These are phyloP conservation scores for Hypoxylon rubiginosum DNA, from an alignment of 2,329 filamentous ascomycete species.

Conservation along the genomic window DNA sequence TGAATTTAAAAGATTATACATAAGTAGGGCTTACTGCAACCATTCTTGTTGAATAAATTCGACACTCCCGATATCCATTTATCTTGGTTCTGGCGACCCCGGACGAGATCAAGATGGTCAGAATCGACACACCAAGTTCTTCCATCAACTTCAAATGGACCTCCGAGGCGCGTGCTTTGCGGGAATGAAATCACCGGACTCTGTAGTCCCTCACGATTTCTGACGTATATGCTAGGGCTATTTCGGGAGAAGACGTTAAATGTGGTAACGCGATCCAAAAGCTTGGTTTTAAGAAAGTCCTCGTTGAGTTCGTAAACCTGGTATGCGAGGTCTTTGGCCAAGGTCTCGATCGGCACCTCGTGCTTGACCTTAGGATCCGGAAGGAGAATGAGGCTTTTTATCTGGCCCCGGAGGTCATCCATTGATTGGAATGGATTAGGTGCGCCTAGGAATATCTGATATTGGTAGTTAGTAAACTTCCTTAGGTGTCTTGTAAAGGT, in stretches of 20 bases:
- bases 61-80: neutral
- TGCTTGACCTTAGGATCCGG: constrained; percentile 15
- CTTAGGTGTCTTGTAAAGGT: neutral
- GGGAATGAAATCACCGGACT: too few species aligned
- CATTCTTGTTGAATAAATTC: neutral
- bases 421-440: constrained; percentile 5
- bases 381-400: constrained; percentile 13
- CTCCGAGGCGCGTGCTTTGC: too few species aligned
- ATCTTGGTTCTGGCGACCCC: neutral
- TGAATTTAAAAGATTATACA: neutral
- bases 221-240: neutral
- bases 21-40: neutral
- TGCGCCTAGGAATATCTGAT: constrained; percentile 19
- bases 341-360: neutral
- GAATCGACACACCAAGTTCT: neutral
- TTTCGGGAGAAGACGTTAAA: constrained; percentile 15
- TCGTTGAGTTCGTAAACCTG: constrained; percentile 12
- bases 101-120: neutral
- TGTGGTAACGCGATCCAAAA: constrained; percentile 15
- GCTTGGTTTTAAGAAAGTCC: constrained; percentile 9
- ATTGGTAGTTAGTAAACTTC: neutral
- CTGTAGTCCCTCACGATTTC: too few species aligned
- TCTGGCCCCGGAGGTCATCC: constrained; percentile 13
- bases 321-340: constrained; percentile 16
- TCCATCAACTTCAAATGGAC: neutral